Base-by-base conservation (phyloP, 192 early-diverging fungal species). In the Gonapodya prolifera region DNA sequence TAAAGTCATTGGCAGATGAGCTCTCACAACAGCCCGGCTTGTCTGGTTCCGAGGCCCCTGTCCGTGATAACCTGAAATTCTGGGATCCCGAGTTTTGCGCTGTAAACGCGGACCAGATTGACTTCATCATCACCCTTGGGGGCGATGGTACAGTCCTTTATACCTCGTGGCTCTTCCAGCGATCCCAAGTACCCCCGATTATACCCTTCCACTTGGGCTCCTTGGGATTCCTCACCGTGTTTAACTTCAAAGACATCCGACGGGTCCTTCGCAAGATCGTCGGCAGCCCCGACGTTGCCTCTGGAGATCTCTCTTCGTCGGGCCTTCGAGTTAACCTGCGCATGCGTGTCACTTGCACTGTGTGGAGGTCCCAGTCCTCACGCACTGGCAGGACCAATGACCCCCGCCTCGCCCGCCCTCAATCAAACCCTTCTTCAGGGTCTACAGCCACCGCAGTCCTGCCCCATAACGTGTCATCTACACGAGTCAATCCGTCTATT, bases 71-170 rank as follows among this genome's bases (percentile, higher is more conserved):
- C 70, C 79, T 94, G 33, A 83, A 85, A 75, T 91, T 90, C 77
- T 96, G 94, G 95, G 93, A 86, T 2, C 82, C 87, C 0, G 90
- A 93, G 80, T 83, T 95, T 70, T 93, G 92, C 75, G 86, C 85
- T 0, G 77, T 79, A 35, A 82, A 89, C 35, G 85, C 90, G 17
- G 89, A 93, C 76, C 77, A 89, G 1, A 93, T 98, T 81, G 95
- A 96, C 80, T 91, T 97, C 85, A 89, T 94, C 28, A 86, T 98
- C 36, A 98, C 95, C 81, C 89, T 99, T 80, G 96, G 96, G 36
- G 97, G 96, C 30, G 96, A 99, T 86, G 96, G 96, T 35, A 99
- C 96, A 0, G 95, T 97, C 2, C 85, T 97, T 32, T 98, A 91
- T 81, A 93, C 95, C 33, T 92, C 94, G 33, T 96, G 95, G 92